These are phyloP conservation scores for Thermothelomyces thermophilus DNA, from an alignment of 2,329 filamentous ascomycete genomes.

Conservation along the genomic window DNA sequence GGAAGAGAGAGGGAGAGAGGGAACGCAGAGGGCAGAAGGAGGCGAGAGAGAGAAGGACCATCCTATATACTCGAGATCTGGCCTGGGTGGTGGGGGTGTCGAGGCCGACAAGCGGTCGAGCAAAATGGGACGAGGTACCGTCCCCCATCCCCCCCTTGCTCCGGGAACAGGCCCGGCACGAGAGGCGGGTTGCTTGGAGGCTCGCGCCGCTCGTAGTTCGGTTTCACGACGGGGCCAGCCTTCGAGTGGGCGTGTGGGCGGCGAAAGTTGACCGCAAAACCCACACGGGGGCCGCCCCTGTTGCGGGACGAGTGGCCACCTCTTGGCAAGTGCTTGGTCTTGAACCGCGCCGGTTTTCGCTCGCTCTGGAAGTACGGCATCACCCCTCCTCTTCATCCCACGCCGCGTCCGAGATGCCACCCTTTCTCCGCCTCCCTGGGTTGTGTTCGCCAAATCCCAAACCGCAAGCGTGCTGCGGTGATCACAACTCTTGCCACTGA, in stretches of 20 bases:
- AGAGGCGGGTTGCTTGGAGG: slow-evolving; percentile 3
- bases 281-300: slow-evolving; percentile 14
- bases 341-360: slow-evolving; percentile 22
- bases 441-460: slow-evolving; percentile 1
- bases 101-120: slow-evolving; percentile 1
- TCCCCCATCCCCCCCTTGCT: slow-evolving; percentile 6
- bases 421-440: not conserved
- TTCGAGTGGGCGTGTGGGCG: slow-evolving; percentile 11
- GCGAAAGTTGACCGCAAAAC: slow-evolving; percentile 13
- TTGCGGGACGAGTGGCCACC: slow-evolving; percentile 18
- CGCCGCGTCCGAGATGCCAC: slow-evolving; percentile 14
- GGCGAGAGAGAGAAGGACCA: slow-evolving; percentile 3
- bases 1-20: slow-evolving; percentile 5
- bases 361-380: slow-evolving; percentile 14
- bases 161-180: slow-evolving; percentile 11
- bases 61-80: slow-evolving; percentile 14
- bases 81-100: slow-evolving; percentile 8
- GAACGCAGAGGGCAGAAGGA: slow-evolving; percentile 1
- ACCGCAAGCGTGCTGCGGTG: not conserved
- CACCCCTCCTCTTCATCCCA: slow-evolving; percentile 12
- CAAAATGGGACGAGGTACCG: slow-evolving; percentile 10
- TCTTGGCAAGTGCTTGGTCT: slow-evolving; percentile 18
- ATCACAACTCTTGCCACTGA: not conserved
- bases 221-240: slow-evolving; percentile 11
- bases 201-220: slow-evolving; percentile 5